Evolutionary conservation across 129 eudicot genomes (phyloP).

Genomic region (Calendula officinalis): DNA sequence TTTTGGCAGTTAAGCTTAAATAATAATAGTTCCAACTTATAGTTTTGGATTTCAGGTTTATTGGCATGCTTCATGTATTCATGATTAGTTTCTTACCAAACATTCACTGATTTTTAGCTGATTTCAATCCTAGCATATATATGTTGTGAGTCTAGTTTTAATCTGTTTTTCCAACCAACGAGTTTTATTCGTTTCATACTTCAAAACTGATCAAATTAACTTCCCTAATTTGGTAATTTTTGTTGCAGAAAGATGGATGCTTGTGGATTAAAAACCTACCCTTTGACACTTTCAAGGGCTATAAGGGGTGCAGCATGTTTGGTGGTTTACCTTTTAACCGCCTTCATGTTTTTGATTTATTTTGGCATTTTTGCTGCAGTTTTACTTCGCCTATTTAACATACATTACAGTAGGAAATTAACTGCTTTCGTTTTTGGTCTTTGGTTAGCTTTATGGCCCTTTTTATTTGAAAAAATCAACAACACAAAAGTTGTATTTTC

Average conservation of each 20-base stretch:
- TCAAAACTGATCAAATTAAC: background rate
- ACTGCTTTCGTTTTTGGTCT: slow-evolving; percentile 58
- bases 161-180: slow-evolving; percentile 1
- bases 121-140: slow-evolving; percentile 29
- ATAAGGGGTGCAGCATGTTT: slow-evolving; percentile 67
- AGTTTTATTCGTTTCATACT: no score
- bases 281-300: slow-evolving; percentile 58
- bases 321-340: slow-evolving; percentile 58
- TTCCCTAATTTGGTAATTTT: slow-evolving; percentile 3
- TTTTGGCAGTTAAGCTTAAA: no score
- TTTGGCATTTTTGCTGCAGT: slow-evolving; percentile 52
- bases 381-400: slow-evolving; percentile 56
- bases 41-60: no score
- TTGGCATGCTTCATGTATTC: no score
- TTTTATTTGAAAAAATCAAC: slow-evolving; percentile 81
- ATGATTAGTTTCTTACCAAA: slow-evolving; percentile 20
- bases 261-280: slow-evolving; percentile 39
- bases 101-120: slow-evolving; percentile 20
- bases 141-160: slow-evolving; percentile 20
- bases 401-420: slow-evolving; percentile 63
- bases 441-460: slow-evolving; percentile 91
- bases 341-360: slow-evolving; percentile 60
- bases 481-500: slow-evolving; percentile 70
- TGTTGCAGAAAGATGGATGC: slow-evolving; percentile 42
- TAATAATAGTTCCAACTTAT: no score